These are phyloP conservation scores for Tanacetum coccineum DNA, from an alignment of 129 eudicot genomes.

Conservation along the genomic window DNA sequence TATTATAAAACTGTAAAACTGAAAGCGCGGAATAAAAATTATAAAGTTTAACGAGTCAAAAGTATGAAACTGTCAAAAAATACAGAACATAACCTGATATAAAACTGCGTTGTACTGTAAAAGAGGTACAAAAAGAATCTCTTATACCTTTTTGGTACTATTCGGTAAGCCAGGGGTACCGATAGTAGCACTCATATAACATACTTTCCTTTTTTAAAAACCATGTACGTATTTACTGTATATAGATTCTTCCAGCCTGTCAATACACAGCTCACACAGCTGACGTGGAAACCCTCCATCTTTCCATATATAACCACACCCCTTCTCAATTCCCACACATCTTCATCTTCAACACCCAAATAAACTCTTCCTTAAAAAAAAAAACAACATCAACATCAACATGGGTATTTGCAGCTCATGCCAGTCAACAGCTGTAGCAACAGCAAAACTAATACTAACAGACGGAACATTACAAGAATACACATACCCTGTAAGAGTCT, in stretches of 20 bases:
- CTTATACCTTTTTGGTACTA: no score
- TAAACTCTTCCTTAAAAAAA: not conserved
- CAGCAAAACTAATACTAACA: conserved; percentile 54
- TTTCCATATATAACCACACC: conserved; percentile 18
- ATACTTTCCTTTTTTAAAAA: not conserved
- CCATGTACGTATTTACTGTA: conserved; percentile 7
- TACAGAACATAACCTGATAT: no score
- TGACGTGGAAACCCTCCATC: conserved; percentile 23
- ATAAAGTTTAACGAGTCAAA: no score
- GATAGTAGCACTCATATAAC: no score
- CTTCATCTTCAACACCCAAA: conserved; percentile 11
- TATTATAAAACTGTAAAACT: no score
- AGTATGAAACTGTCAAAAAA: no score
- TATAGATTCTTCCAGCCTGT: conserved; percentile 26
- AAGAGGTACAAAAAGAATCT: no score
- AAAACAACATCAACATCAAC: not conserved
- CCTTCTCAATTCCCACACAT: conserved; percentile 5
- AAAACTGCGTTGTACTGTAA: no score
- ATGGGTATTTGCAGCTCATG: conserved; percentile 90
- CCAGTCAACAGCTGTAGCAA: conserved; percentile 58
- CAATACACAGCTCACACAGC: conserved; percentile 22
- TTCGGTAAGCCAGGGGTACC: no score
- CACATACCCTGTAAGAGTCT: conserved; percentile 63
- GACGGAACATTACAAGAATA: conserved; percentile 74
- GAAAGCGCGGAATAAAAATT: no score